phyloP scores from a whole-genome alignment of 441 rosid genomes.

The Metrosideros polymorpha region DNA sequence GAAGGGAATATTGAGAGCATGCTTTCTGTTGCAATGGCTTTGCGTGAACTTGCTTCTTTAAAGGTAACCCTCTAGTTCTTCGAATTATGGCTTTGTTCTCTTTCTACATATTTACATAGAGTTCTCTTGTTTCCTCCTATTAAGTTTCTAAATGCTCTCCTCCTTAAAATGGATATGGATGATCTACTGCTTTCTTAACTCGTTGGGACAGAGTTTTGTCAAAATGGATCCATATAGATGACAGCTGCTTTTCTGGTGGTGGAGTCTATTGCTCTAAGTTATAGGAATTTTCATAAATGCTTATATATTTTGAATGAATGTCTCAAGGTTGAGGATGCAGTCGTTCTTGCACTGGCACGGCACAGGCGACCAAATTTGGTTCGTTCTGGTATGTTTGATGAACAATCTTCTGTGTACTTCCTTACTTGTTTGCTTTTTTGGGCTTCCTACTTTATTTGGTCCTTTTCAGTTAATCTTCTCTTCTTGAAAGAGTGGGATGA shows the following conservation, averaged over 20 bases:
- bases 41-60: slow-evolving; percentile 80
- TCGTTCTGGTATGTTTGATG: slow-evolving; percentile 25
- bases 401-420: background rate
- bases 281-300: background rate
- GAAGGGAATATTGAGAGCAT: slow-evolving; percentile 98
- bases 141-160: background rate
- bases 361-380: slow-evolving; percentile 48
- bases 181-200: background rate
- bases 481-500: background rate
- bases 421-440: background rate
- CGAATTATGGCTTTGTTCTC: background rate
- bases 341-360: slow-evolving; percentile 56
- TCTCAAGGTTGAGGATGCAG: slow-evolving; percentile 87
- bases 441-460: background rate
- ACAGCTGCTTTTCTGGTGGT: background rate
- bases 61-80: slow-evolving; percentile 41
- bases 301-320: background rate
- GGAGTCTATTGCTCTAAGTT: background rate
- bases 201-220: background rate
- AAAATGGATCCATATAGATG: background rate
- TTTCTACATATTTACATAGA: background rate
- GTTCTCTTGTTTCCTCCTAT: background rate
- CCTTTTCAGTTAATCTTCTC: background rate
- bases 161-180: background rate
- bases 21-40: slow-evolving; percentile 97